A percentile compares a stretch with the other conserved stretches of the same genome.
phyloP scores from a whole-genome alignment of 1,139 yeast species.

The Suhomyces bribrorum region DNA sequence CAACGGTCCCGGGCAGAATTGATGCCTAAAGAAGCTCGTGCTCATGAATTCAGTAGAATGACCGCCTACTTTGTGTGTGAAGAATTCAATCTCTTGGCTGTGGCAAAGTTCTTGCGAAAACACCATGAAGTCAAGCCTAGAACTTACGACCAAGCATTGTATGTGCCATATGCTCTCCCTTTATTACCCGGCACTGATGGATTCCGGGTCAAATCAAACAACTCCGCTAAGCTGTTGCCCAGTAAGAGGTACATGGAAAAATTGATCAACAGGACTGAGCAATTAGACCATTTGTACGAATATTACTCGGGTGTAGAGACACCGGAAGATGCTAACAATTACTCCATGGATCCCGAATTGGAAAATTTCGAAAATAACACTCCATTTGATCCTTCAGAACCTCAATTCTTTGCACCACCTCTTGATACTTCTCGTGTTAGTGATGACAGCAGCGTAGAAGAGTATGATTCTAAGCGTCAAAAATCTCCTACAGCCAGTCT shows the following conservation, averaged over 20 bases:
- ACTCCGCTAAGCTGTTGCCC: conserved; percentile 61
- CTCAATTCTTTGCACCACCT: conserved; percentile 52
- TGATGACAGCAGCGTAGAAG: conserved; percentile 17
- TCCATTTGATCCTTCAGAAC: conserved; percentile 51
- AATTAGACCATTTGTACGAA: conserved; percentile 86
- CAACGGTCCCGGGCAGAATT: conserved; percentile 67
- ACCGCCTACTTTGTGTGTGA: conserved; percentile 91
- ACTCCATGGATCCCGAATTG: conserved; percentile 50
- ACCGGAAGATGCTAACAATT: conserved; percentile 62
- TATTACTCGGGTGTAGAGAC: conserved; percentile 83
- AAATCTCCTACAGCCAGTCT: conserved; percentile 8
- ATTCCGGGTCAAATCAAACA: conserved; percentile 76
- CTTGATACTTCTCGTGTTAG: conserved; percentile 21
- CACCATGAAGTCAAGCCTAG: conserved; percentile 85
- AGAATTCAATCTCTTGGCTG: conserved; percentile 65
- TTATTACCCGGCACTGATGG: conserved; percentile 86
- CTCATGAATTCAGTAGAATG: conserved; percentile 73
- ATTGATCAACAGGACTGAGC: conserved; percentile 77
- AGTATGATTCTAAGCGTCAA: neutral
- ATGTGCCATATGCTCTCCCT: conserved; percentile 88
- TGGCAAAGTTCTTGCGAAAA: conserved; percentile 62
- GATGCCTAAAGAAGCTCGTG: conserved; percentile 66
- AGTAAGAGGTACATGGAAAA: conserved; percentile 72
- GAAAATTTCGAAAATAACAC: conserved; percentile 38
- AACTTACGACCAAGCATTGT: conserved; percentile 84